Evolutionary conservation across 805 yeast genomes (phyloP).

Genomic region (Naumovozyma castellii): DNA sequence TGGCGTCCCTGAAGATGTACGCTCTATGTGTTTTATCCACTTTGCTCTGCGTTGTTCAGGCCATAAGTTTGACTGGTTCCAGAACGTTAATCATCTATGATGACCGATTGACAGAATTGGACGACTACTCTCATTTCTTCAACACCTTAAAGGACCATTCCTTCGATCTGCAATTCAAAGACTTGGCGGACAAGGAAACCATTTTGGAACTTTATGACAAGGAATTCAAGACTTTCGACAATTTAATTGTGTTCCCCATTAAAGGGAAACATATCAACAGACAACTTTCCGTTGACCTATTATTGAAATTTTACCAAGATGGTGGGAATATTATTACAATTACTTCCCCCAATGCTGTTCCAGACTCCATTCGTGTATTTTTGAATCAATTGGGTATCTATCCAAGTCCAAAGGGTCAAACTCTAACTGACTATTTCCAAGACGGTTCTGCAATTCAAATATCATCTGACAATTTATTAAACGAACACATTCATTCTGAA

Average conservation of each 20-base stretch:
- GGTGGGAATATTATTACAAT: constrained; percentile 73
- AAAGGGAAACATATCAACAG: constrained; percentile 37
- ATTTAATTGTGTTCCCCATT: constrained; percentile 51
- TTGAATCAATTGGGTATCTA: constrained; percentile 74
- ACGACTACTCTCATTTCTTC: constrained; percentile 23
- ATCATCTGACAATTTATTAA: constrained; percentile 10
- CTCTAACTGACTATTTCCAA: constrained; percentile 56
- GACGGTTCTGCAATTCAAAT: constrained; percentile 7
- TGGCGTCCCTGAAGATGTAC: background rate
- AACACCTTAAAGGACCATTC: constrained; percentile 28
- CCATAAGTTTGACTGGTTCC: constrained; percentile 11
- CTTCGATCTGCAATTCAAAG: constrained; percentile 22
- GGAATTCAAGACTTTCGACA: constrained; percentile 42
- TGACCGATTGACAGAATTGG: constrained; percentile 20
- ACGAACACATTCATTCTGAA: constrained; percentile 4
- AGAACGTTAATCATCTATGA: constrained; percentile 30
- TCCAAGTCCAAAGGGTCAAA: constrained; percentile 69
- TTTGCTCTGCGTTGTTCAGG: background rate
- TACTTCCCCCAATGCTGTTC: constrained; percentile 41
- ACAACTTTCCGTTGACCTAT: constrained; percentile 35
- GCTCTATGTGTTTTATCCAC: background rate
- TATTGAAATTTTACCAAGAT: constrained; percentile 48
- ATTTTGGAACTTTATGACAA: constrained; percentile 24
- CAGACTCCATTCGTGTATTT: constrained; percentile 56
- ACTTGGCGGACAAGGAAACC: constrained; percentile 13